Evolutionary conservation across 345 rosid species (phyloP).

Genomic region (Rhizophora mangle): DNA sequence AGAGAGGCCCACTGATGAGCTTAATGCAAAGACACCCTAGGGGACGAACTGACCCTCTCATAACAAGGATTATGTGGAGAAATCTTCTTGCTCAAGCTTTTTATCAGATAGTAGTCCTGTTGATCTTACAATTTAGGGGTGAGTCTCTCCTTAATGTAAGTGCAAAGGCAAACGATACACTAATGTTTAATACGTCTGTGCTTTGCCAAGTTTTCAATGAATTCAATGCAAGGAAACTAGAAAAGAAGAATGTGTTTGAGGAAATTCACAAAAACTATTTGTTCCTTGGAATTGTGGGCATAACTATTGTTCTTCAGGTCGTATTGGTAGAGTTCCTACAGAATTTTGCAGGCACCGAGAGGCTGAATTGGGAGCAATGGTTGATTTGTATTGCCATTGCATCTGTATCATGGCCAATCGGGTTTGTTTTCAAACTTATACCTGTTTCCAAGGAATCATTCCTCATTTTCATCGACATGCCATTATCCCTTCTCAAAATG

Average conservation of each 20-base stretch:
- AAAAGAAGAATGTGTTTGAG: conserved; percentile 25
- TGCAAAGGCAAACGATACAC: conserved; percentile 21
- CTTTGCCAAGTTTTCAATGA: conserved; percentile 34
- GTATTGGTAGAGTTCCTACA: conserved; percentile 59
- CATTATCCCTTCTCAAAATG: conserved; percentile 17
- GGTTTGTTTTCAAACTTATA: conserved; percentile 52
- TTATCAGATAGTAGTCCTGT: conserved; percentile 19
- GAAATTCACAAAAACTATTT: conserved; percentile 20
- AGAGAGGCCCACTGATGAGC: conserved; percentile 28
- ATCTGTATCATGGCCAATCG: conserved; percentile 60
- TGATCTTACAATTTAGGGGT: conserved; percentile 23
- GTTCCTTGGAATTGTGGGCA: conserved; percentile 33
- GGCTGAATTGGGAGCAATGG: conserved; percentile 52
- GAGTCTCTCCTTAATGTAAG: conserved; percentile 22
- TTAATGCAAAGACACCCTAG: conserved; percentile 24
- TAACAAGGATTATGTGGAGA: conserved; percentile 32
- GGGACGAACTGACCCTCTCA: conserved; percentile 25
- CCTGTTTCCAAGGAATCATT: conserved; percentile 52
- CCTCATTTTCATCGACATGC: conserved; percentile 13
- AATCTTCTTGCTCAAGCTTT: conserved; percentile 28
- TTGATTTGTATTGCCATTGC: conserved; percentile 45
- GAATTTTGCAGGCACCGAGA: conserved; percentile 57
- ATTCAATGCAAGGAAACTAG: conserved; percentile 29
- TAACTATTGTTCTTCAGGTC: conserved; percentile 63
- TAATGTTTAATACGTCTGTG: conserved; percentile 29